These are phyloP conservation scores for Kwoniella shivajii DNA, from an alignment of 1,284 basidiomycete genomes.

Conservation along the genomic window DNA sequence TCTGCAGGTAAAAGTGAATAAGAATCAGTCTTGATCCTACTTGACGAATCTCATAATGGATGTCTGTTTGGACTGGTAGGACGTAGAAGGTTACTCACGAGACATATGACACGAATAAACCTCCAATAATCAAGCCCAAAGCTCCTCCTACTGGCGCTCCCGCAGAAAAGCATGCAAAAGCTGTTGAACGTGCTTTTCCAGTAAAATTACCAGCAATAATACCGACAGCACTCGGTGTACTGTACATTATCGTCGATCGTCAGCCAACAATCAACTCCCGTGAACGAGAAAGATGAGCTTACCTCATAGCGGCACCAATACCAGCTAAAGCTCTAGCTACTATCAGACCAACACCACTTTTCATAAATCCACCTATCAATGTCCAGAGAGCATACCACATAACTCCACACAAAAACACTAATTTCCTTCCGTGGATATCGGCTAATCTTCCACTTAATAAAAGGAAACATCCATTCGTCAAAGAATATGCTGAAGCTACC, in stretches of 20 bases:
- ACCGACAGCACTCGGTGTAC: slow-evolving; percentile 43
- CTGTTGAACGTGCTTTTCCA: slow-evolving; percentile 64
- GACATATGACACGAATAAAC: slow-evolving; percentile 57
- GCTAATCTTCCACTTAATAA: slow-evolving; percentile 70
- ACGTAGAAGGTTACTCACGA: background rate
- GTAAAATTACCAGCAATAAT: slow-evolving; percentile 27
- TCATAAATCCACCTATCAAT: slow-evolving; percentile 49
- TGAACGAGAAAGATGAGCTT: slow-evolving; percentile 8
- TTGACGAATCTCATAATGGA: too few relatives aligned
- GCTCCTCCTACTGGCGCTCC: slow-evolving; percentile 78
- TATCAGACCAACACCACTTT: slow-evolving; percentile 37
- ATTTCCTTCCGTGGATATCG: slow-evolving; percentile 71
- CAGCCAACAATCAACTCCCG: background rate
- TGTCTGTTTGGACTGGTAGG: too few relatives aligned
- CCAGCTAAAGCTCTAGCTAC: slow-evolving; percentile 44
- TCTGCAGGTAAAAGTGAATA: slow-evolving; percentile 6
- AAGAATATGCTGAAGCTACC: slow-evolving; percentile 63
- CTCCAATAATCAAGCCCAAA: slow-evolving; percentile 69
- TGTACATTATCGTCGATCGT: slow-evolving; percentile 59
- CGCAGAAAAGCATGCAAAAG: slow-evolving; percentile 71
- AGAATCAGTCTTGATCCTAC: background rate
- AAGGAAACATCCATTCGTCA: slow-evolving; percentile 67
- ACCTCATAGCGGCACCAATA: slow-evolving; percentile 40
- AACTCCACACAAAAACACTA: slow-evolving; percentile 63
- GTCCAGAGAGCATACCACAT: slow-evolving; percentile 40